Base-by-base conservation (phyloP, 1,284 basidiomycete species). In the Cutaneotrichosporon mucoides region DNA sequence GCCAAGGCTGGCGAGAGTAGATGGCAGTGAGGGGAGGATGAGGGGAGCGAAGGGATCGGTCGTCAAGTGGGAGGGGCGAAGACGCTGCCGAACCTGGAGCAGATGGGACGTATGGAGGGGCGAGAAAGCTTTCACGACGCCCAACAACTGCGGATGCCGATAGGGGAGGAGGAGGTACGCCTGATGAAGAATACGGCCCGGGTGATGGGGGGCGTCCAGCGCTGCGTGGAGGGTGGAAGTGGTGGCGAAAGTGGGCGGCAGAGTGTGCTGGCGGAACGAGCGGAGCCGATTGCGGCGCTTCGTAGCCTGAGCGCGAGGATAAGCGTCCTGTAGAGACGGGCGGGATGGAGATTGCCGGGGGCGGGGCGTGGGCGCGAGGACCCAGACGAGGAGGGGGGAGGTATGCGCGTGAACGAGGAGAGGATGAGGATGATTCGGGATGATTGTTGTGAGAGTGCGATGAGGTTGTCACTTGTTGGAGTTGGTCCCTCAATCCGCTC, bases 1-100 rank as follows among this genome's bases (percentile, higher is more conserved):
- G 63, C 66, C 63, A 65, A 10, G 55, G 48, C 46, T 67, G 57
- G 34, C 51, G 60, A 12, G 65, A 56, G 34, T 72, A 57, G 15
- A 64, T 45, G 15, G 74, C 74, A 2, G 73, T 75, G 16, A 76
- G 67, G 5, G 74, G 73, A 13, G 73, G 73, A 68, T 74, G 70
- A 5, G 75, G 75, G 4, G 72, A 74, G 37, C 75, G 69, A 8
- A 73, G 65, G 11, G 63, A 62, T 41, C 72, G 59, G 49, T 75
- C 71, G 62, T 62, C 66, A 47, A 56, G 56, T 44, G 49, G 44
- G 42, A 46, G 54, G 15, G 52, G 51, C 6, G 61, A 59, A 6
- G 66, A 66, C 7, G 67, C 63, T 9, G 66, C 62, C 6, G 69
- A 71, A 11, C 57, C 37, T 2, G 53, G 43, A 5, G 56, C 10